Evolutionary conservation across 2,329 filamentous ascomycete species (phyloP), one percentile per base, ranked within the genome.

Genomic region (Exophiala bonariae): DNA sequence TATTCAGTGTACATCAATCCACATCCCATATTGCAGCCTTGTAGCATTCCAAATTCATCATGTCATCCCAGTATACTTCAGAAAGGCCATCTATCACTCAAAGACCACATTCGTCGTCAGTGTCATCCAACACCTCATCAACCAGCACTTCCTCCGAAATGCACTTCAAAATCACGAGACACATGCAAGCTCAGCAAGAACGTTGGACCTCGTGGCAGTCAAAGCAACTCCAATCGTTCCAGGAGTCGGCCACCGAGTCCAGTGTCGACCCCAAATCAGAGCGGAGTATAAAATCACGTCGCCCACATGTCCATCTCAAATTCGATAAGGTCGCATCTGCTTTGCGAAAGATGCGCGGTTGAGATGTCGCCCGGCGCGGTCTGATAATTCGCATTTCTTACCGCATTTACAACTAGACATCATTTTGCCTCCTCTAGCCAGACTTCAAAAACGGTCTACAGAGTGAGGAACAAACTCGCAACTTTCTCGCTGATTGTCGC

Each of bases 151-250:
- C 37, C 35, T 49, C 36, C 13, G 48, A 50, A 23, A 50, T 55
- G 44, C 52, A 55, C 38, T 31, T 26, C 34, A 53, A 54, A 23
- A 49, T 56, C 37, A 39, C 47, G 9, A 51, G 42, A 28, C 53
- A 56, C 37, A 56, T 53, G 50, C 50, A 42, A 2, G 14, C 19
- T n/a, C 45, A 50, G 31, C 49, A 52, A 36, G 49, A 48, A 14
- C 49, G 49, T 5, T 55, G 49, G 49, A n/a, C 41, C 10, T 22
- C 34, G n/a, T 54, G 50, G 53, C 53, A 56, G 33, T 28, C 43
- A 14, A 49, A 51, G 39, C 49, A 56, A 38, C 42, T 56, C 17
- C 47, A 49, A 14, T 30, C 18, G 13, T 56, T 47, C 31, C 47
- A 47, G 14, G 39, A 33, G 16, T 47, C 50, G 1, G 47, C 53